phyloP scores from a whole-genome alignment of 208 protist genomes.

The Phytomonas sp. region DNA sequence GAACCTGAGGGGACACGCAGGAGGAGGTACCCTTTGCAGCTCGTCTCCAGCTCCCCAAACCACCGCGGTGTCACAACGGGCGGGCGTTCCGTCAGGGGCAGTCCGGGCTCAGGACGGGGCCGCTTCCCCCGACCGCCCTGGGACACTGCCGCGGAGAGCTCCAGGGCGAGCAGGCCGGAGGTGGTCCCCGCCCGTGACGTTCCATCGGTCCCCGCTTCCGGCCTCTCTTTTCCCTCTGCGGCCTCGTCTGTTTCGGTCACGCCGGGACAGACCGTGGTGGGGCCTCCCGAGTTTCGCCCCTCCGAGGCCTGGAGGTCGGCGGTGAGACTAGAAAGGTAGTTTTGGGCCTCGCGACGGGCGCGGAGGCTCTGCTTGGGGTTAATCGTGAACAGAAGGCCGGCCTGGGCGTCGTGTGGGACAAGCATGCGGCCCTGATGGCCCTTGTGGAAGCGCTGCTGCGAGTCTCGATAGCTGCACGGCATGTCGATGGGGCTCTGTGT shows the following conservation, averaged over 20 bases:
- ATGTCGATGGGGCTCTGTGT: not conserved
- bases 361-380: conserved; percentile 55
- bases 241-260: not conserved
- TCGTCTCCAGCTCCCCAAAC: conserved; percentile 47
- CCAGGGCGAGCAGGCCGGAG: conserved; percentile 22
- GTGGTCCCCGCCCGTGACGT: not conserved
- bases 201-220: conserved; percentile 1
- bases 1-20: conserved; percentile 36
- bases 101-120: not conserved
- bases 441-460: conserved; percentile 55
- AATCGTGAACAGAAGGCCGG: conserved; percentile 63
- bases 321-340: conserved; percentile 52
- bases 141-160: conserved; percentile 18
- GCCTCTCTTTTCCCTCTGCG: not conserved
- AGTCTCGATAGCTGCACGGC: conserved; percentile 36
- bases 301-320: conserved; percentile 26
- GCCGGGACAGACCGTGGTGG: not conserved
- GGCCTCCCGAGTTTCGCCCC: not conserved
- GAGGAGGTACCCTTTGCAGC: conserved; percentile 63
- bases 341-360: conserved; percentile 63
- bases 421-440: conserved; percentile 49
- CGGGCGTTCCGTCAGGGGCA: not conserved
- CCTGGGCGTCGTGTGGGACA: conserved; percentile 44
- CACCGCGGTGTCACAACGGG: conserved; percentile 20
- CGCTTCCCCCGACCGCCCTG: conserved; percentile 14